These are phyloP conservation scores for Glebionis coronaria DNA, from an alignment of 129 eudicot genomes.

Conservation along the genomic window DNA sequence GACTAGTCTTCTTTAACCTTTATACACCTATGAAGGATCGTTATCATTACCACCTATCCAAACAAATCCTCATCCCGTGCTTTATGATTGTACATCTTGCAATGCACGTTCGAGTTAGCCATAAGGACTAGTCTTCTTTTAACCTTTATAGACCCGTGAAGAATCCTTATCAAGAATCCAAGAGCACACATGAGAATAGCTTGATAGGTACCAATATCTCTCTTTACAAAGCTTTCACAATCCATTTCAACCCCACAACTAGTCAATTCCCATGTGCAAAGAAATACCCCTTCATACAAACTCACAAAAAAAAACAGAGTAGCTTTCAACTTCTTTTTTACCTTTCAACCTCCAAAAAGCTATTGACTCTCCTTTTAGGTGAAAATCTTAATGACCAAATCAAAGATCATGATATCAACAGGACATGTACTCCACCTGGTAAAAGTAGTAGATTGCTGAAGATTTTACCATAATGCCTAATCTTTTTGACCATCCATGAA, in stretches of 20 bases:
- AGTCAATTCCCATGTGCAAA: not conserved
- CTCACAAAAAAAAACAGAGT: not conserved
- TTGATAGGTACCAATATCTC: conserved; percentile 17
- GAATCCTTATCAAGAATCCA: conserved; percentile 7
- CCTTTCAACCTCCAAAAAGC: conserved; percentile 8
- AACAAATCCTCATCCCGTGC: not conserved
- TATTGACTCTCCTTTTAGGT: not conserved
- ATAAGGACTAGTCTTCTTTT: not conserved
- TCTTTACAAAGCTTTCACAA: conserved; percentile 21
- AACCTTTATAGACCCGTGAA: conserved; percentile 19
- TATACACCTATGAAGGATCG: conserved; percentile 15
- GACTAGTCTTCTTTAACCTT: not conserved
- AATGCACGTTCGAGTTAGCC: not conserved
- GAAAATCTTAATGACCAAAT: conserved; percentile 19
- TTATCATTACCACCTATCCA: conserved; percentile 7
- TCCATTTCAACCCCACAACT: conserved; percentile 22
- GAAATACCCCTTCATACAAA: conserved; percentile 11
- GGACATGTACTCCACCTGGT: conserved; percentile 9
- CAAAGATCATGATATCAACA: conserved; percentile 10
- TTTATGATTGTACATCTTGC: conserved; percentile 7
- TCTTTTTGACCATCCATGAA: conserved; percentile 11
- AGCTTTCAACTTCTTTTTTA: conserved; percentile 10
- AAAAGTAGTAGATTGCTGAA: conserved; percentile 13
- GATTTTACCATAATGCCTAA: conserved; percentile 7
- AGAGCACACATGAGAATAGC: conserved; percentile 15